Evolutionary conservation across 2,329 filamentous ascomycete species (phyloP).

Genomic region (Fusarium subglutinans): DNA sequence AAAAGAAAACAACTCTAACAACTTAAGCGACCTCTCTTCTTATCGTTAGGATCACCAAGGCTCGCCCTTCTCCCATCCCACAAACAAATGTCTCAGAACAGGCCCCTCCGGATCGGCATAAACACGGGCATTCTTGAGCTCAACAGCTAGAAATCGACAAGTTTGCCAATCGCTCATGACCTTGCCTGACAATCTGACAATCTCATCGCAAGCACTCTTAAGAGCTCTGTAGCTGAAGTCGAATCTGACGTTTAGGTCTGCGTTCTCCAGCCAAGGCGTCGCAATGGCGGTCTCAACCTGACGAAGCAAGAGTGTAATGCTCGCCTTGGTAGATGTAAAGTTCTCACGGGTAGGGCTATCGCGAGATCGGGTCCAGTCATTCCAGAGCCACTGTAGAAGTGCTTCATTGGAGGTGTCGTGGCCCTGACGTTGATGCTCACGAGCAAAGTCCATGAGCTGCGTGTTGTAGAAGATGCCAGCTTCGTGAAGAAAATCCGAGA

Average conservation of each 20-base stretch:
- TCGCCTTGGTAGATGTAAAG: conserved; percentile 23
- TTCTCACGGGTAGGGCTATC: conserved; percentile 4
- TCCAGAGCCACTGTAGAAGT: conserved; percentile 24
- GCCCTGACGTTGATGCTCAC: conserved; percentile 3
- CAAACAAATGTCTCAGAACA: conserved; percentile 23
- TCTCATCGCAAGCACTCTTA: conserved; percentile 3
- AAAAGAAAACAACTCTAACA: neutral
- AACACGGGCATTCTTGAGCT: conserved; percentile 17
- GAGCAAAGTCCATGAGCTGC: conserved; percentile 16
- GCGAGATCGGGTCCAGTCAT: conserved; percentile 9
- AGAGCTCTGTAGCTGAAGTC: conserved; percentile 6
- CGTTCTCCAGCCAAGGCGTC: conserved; percentile 16
- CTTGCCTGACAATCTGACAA: conserved; percentile 13
- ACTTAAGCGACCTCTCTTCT: neutral
- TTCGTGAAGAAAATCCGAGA: conserved; percentile 20
- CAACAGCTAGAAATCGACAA: conserved; percentile 26
- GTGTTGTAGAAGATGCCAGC: conserved; percentile 10
- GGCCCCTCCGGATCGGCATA: conserved; percentile 25
- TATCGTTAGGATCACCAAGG: neutral
- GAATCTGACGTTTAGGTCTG: conserved; percentile 3
- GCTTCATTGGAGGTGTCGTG: conserved; percentile 9
- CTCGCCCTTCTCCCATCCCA: conserved; percentile 7
- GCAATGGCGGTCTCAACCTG: conserved; percentile 17
- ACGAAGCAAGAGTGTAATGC: neutral
- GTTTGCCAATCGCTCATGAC: conserved; percentile 23